Percentiles rank a stretch among this genome's conserved stretches.
Evolutionary conservation across 768 basidiomycete genomes (phyloP).

Genomic region (Russula virescens): DNA sequence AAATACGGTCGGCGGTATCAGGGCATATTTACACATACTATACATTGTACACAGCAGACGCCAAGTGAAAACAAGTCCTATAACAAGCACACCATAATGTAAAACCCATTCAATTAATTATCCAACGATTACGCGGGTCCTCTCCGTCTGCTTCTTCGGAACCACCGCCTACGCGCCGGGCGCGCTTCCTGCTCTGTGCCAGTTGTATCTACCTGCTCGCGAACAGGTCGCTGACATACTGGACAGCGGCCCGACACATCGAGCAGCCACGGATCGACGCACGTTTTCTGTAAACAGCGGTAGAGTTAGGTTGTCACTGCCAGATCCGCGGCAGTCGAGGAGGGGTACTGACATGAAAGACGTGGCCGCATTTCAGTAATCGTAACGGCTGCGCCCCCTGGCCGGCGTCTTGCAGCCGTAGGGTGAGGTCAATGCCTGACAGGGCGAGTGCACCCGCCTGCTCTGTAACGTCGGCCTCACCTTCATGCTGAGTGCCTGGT

Average conservation of each 20-base stretch:
- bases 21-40: background rate
- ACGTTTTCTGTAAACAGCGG: conserved; percentile 55
- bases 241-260: conserved; percentile 86
- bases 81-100: background rate
- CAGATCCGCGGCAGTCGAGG: background rate
- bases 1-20: no score
- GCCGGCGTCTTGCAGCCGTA: conserved; percentile 65
- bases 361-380: conserved; percentile 74
- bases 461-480: conserved; percentile 29
- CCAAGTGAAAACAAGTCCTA: background rate
- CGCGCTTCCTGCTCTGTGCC: conserved; percentile 27
- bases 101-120: background rate
- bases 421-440: conserved; percentile 30
- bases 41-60: background rate
- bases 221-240: conserved; percentile 73
- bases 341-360: conserved; percentile 71
- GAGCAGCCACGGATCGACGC: conserved; percentile 83
- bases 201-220: conserved; percentile 37
- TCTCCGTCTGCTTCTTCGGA: conserved; percentile 19
- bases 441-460: background rate
- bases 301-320: background rate
- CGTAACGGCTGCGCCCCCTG: conserved; percentile 73
- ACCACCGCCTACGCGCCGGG: conserved; percentile 22
- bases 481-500: conserved; percentile 29
- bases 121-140: background rate